Evolutionary conservation across 2,329 filamentous ascomycete genomes (phyloP).

Genomic region (Fusarium xyrophilum): DNA sequence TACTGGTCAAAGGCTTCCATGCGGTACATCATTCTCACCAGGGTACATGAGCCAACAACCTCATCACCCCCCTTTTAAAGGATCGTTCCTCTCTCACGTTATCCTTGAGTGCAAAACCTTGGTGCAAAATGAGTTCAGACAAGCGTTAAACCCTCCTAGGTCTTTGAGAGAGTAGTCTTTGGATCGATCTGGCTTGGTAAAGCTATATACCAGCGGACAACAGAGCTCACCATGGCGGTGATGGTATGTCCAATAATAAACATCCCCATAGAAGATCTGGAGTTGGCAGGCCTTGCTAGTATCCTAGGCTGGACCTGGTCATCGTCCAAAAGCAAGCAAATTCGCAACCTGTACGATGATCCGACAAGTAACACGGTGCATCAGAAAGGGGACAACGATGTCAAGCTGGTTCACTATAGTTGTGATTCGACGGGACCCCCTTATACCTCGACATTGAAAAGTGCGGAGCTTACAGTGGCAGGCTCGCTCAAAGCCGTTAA

Average conservation of each 20-base stretch:
- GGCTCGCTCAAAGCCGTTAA: fast-evolving
- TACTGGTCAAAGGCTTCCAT: no score
- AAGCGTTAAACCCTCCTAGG: not conserved
- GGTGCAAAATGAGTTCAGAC: no score
- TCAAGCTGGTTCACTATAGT: not conserved
- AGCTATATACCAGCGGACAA: not conserved
- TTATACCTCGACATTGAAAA: fast-evolving
- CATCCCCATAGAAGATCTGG: fast-evolving
- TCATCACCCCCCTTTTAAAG: no score
- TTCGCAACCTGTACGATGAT: not conserved
- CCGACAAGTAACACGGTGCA: no score
- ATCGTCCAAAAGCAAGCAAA: fast-evolving
- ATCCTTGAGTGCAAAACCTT: no score
- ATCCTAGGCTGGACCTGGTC: not conserved
- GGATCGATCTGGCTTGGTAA: not conserved
- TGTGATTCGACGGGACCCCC: not conserved
- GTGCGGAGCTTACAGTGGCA: fast-evolving
- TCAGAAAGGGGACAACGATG: not conserved
- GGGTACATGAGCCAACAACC: no score
- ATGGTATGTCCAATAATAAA: not conserved
- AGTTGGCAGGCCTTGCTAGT: fast-evolving
- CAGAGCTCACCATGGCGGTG: not conserved
- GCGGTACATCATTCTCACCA: no score
- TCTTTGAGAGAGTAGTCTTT: fast-evolving
- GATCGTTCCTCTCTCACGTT: no score